A percentile compares a stretch with the other conserved stretches of the same genome.
phyloP scores from a whole-genome alignment of 352 stramenopile species.

The Thraustochytrium sp. region DNA sequence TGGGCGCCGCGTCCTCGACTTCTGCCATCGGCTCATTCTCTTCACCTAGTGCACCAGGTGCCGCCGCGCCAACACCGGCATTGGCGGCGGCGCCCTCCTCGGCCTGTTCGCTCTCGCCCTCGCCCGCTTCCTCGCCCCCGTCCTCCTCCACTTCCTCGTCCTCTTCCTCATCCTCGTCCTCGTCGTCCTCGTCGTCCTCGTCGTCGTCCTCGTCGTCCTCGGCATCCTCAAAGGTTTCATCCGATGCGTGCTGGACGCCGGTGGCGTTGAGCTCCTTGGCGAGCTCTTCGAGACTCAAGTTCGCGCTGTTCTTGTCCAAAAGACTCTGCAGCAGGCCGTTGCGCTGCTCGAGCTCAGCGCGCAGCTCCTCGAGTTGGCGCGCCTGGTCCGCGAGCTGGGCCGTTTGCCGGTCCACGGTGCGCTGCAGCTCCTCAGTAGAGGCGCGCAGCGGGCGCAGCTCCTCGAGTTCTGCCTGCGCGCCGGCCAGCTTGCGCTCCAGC shows the following conservation, averaged over 20 bases:
- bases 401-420: conserved; percentile 42
- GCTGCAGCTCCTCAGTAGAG: conserved; percentile 45
- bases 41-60: not conserved
- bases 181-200: conserved; percentile 1
- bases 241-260: not conserved
- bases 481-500: conserved; percentile 47
- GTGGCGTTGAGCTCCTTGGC: not conserved
- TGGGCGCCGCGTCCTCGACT: not conserved
- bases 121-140: not conserved
- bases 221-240: conserved; percentile 47
- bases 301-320: conserved; percentile 21
- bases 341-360: conserved; percentile 27
- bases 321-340: conserved; percentile 32
- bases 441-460: conserved; percentile 43
- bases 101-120: not conserved
- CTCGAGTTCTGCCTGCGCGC: conserved; percentile 25
- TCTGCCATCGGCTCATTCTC: not conserved
- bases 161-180: conserved; percentile 30
- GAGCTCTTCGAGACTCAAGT: conserved; percentile 39
- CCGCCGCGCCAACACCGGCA: too few relatives aligned
- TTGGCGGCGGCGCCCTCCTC: not conserved
- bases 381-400: conserved; percentile 61
- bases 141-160: conserved; percentile 44
- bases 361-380: not conserved
- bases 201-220: conserved; percentile 45